Evolutionary conservation across 305 asterid genomes (phyloP), one percentile per base, ranked within the genome.

Genomic region (Fraxinus ornus): DNA sequence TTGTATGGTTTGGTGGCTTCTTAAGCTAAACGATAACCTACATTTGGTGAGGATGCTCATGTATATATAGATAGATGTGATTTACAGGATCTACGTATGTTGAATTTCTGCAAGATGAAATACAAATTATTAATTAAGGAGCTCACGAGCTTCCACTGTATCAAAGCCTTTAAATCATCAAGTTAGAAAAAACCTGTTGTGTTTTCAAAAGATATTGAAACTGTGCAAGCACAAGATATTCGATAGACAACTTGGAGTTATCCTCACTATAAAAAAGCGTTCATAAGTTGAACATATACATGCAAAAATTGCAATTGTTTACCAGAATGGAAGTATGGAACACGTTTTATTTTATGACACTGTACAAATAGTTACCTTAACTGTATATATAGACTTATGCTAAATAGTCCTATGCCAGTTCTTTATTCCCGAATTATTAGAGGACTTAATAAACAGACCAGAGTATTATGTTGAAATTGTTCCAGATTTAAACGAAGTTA

Each of bases 381-480:
- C 28, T 22, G 71, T 66, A 26, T 66, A 1, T 26, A 24, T 66
- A 66, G 3, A 10, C 35, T 66, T 66, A 1, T 3, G n/a, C 35
- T 66, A 12, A 66, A 10, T n/a, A 3, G 74, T 24, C 74, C n/a
- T 10, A 24, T 26, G 36, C 26, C 91, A 86, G 90, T 89, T 89
- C 39, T 26, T 82, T 13, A 62, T 1, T 33, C 44, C 36, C 32
- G 44, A 22, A 37, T 44, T 78, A 9, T 62, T 12, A 66, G 26
- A 66, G 74, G 49, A 66, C 74, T 26, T 24, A 1, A 66, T 66
- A 2, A 5, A 64, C 73, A 21, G 8, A 24, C 24, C 2, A 3
- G 74, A 66, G 19, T 66, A 66, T 66, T 13, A 66, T 26, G 74
- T 66, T 66, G 74, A 66, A 66, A 32, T 66, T 66, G 36, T 26